These are phyloP conservation scores for Symmetrospora coprosmae DNA, from an alignment of 768 basidiomycete species.

Conservation along the genomic window DNA sequence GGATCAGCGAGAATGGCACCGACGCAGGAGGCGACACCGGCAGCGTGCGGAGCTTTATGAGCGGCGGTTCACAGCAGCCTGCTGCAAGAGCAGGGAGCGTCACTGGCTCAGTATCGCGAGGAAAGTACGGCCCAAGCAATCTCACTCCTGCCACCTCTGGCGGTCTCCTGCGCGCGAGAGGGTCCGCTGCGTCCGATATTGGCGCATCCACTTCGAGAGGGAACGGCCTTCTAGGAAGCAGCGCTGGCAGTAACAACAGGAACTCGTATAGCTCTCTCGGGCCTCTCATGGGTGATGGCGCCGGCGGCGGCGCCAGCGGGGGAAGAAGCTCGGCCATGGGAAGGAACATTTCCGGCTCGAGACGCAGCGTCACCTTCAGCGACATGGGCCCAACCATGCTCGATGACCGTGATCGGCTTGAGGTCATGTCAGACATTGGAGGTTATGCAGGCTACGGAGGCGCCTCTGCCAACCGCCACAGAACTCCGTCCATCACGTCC, in stretches of 20 bases:
- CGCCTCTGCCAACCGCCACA: background rate
- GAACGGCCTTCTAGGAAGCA: background rate
- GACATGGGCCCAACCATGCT: conserved; percentile 10
- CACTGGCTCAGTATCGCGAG: background rate
- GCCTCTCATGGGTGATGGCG: too few species aligned
- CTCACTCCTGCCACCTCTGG: background rate
- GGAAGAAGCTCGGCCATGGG: background rate
- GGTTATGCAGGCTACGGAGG: background rate
- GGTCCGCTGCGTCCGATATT: conserved; percentile 9
- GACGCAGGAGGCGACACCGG: background rate
- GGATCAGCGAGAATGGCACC: conserved; percentile 5
- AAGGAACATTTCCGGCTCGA: background rate
- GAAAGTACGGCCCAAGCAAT: background rate
- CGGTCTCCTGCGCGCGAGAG: background rate
- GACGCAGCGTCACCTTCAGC: conserved; percentile 17
- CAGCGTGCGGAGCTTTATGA: background rate
- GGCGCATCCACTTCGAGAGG: background rate
- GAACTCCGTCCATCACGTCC: conserved; percentile 5
- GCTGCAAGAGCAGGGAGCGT: background rate
- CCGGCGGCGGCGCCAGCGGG: background rate
- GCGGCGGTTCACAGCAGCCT: background rate
- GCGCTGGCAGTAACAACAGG: background rate
- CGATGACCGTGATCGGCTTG: conserved; percentile 5
- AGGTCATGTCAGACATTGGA: conserved; percentile 20
- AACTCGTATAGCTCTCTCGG: background rate